Evolutionary conservation across 768 basidiomycete genomes (phyloP), one percentile per base, ranked within the genome.

Genomic region (Collybia mongolica): DNA sequence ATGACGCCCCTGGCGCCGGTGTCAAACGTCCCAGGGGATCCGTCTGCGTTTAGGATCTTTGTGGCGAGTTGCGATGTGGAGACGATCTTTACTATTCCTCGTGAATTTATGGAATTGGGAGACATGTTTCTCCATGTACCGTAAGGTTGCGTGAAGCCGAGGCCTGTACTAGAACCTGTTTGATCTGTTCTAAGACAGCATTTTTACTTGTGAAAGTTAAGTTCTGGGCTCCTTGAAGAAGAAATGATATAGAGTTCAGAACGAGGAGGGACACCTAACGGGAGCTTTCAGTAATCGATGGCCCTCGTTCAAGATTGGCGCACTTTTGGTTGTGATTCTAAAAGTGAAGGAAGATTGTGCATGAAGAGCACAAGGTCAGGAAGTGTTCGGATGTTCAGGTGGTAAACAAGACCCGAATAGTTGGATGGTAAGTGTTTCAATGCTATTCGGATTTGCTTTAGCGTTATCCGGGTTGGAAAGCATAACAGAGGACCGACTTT

Each of bases 51-150:
- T 28, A 88, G 63, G 56, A 88, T 67, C 60, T 84, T 90, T 0
- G 84, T 89, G 12, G 84, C 75, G 55, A 90, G 70, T 61, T 90
- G 87, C 19, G 82, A 83, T 2, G 86, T 88, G 28, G 77, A 70
- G 40, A 88, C 72, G 39, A 72, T 58, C 70, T 70, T 45, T 11
- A 29, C 3, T 35, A 17, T 19, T 18, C n/a, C 12, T 24, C 22
- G 3, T 44, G 40, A 44, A 24, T 28, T 15, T 14, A 40, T 29
- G 40, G 29, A 44, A 15, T 8, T 11, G 14, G 36, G 3, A 17
- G 22, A 14, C 12, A 9, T 37, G 18, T 18, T 18, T 22, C 29
- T 20, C 52, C 66, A 49, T 58, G 15, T 20, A 85, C 86, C 18
- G 83, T 77, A 45, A 86, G 48, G 39, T 71, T 73, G 43, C 70